Evolutionary conservation across 2,329 filamentous ascomycete genomes (phyloP).

Genomic region (Fusarium robinianum): DNA sequence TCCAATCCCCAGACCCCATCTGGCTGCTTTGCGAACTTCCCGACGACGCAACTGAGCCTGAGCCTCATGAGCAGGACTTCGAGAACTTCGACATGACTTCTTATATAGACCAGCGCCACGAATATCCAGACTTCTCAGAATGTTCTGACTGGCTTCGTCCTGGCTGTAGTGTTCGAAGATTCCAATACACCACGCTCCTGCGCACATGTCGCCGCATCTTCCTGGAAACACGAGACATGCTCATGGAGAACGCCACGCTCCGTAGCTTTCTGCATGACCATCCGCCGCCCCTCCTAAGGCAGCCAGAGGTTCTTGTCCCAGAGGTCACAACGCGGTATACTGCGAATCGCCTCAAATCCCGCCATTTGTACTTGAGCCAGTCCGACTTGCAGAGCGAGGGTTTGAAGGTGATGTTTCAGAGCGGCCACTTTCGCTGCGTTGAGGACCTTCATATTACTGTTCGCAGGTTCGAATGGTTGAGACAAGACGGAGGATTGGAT

Average conservation of each 20-base stretch:
- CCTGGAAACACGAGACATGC: constrained; percentile 10
- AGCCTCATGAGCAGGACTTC: background rate
- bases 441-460: constrained; percentile 16
- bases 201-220: constrained; percentile 16
- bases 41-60: background rate
- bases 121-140: too few relatives aligned
- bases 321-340: constrained; percentile 13
- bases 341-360: constrained; percentile 15
- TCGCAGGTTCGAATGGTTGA: constrained; percentile 8
- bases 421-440: background rate
- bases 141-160: constrained; percentile 12
- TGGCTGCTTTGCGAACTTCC: constrained; percentile 10
- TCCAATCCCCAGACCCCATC: constrained; percentile 1
- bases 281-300: too few relatives aligned
- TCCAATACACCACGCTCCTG: constrained; percentile 11
- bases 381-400: accelerated
- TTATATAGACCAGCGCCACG: background rate
- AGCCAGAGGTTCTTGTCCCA: too few relatives aligned
- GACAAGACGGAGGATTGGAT: background rate
- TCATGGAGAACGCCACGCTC: constrained; percentile 12
- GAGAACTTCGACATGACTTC: background rate
- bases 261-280: background rate
- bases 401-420: accelerated
- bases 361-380: constrained; percentile 1
- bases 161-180: background rate